These are phyloP conservation scores for Beauveria caledonica DNA, from an alignment of 2,329 filamentous ascomycete species.

Conservation along the genomic window DNA sequence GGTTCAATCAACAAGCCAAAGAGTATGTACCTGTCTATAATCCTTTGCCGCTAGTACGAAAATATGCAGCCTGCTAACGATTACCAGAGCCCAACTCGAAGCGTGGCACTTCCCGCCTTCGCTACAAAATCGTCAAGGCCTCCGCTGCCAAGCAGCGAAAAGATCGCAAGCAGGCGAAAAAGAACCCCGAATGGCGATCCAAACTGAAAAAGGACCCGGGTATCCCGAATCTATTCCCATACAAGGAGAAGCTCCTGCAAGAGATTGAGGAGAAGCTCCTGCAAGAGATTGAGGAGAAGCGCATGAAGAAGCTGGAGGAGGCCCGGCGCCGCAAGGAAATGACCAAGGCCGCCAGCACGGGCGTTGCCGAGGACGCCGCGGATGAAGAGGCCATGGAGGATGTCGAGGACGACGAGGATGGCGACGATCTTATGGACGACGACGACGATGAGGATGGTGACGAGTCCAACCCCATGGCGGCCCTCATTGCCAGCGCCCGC, in stretches of 20 bases:
- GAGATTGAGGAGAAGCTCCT: slow-evolving; percentile 93
- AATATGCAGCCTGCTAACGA: background rate
- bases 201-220: slow-evolving; percentile 96
- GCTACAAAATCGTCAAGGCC: slow-evolving; percentile 93
- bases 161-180: slow-evolving; percentile 78
- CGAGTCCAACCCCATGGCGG: slow-evolving; percentile 80
- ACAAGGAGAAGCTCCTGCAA: slow-evolving; percentile 89
- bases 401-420: slow-evolving; percentile 36
- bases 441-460: slow-evolving; percentile 54
- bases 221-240: slow-evolving; percentile 94
- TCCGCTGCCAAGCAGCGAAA: slow-evolving; percentile 88
- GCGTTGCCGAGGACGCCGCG: slow-evolving; percentile 30
- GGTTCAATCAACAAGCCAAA: slow-evolving; percentile 47
- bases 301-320: slow-evolving; percentile 73
- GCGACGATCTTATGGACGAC: slow-evolving; percentile 43
- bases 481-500: slow-evolving; percentile 76
- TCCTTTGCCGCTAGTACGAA: no score
- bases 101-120: slow-evolving; percentile 77
- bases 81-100: slow-evolving; percentile 83
- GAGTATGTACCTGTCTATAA: slow-evolving; percentile 30
- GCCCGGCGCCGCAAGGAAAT: slow-evolving; percentile 61
- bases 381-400: slow-evolving; percentile 30
- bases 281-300: slow-evolving; percentile 87
- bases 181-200: slow-evolving; percentile 95
- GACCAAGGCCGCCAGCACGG: slow-evolving; percentile 58